Evolutionary conservation across 257 asterid species (phyloP).

Genomic region (Coffea canephora): DNA sequence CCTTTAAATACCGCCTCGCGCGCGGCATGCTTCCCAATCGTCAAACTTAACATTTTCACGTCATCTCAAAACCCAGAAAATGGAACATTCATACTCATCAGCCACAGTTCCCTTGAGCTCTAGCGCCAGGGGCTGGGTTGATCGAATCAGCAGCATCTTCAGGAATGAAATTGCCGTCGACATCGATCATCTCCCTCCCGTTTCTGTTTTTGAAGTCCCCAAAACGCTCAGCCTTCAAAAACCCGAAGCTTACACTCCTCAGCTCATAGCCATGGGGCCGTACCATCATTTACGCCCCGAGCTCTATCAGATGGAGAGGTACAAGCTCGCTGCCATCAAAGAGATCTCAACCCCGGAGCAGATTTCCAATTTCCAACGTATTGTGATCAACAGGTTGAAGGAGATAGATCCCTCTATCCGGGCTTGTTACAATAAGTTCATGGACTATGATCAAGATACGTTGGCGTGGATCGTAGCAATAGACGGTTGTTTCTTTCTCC

Average conservation of each 20-base stretch:
- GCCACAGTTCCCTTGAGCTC: conserved; percentile 19
- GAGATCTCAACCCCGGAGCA: conserved; percentile 22
- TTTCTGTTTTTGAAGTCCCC: conserved; percentile 40
- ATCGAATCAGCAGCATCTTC: conserved; percentile 26
- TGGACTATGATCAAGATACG: conserved; percentile 37
- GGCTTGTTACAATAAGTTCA: conserved; percentile 38
- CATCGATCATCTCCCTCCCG: conserved; percentile 32
- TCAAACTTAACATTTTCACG: not conserved
- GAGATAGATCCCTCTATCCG: conserved; percentile 32
- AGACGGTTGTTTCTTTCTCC: conserved; percentile 43
- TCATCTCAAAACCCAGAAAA: not conserved
- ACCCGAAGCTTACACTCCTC: conserved; percentile 49
- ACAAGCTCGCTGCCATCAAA: conserved; percentile 38
- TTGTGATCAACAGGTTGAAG: conserved; percentile 27
- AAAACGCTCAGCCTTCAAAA: conserved; percentile 23
- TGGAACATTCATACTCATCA: not conserved
- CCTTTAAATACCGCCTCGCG: not conserved
- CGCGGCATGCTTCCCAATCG: no score
- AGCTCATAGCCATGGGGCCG: conserved; percentile 41
- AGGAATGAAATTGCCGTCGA: conserved; percentile 20
- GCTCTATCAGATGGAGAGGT: conserved; percentile 38
- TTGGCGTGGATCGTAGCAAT: conserved; percentile 45
- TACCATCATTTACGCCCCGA: conserved; percentile 50
- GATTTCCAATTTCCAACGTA: conserved; percentile 14
- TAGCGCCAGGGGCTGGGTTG: conserved; percentile 31